Conservation (phyloP, 106 monocot genomes). For the Chionographis japonica region DNA sequence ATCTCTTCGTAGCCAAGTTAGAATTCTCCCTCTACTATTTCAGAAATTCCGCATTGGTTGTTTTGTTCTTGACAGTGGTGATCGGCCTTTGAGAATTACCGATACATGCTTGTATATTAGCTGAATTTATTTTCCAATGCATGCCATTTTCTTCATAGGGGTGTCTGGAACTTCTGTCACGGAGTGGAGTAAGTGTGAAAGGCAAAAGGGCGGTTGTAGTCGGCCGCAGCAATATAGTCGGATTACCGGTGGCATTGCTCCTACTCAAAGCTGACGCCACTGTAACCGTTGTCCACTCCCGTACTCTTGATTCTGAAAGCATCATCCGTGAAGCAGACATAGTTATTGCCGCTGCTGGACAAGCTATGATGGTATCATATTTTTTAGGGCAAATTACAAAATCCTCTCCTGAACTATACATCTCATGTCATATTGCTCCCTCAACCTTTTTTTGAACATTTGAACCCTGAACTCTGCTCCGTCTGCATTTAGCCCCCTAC, state of each 20-base stretch:
- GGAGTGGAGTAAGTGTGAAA: slow-evolving; percentile 67
- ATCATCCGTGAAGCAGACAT: slow-evolving; percentile 84
- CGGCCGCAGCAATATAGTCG: slow-evolving; percentile 91
- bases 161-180: slow-evolving; percentile 78
- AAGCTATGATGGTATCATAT: slow-evolving; percentile 66
- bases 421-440: no score
- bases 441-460: no score
- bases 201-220: slow-evolving; percentile 84
- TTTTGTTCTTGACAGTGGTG: no score
- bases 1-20: not conserved
- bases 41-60: no score
- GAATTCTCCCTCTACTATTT: not conserved
- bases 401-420: not conserved
- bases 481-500: no score
- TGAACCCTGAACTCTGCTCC: no score
- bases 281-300: slow-evolving; percentile 83
- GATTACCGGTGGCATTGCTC: slow-evolving; percentile 70
- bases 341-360: slow-evolving; percentile 84
- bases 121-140: not conserved
- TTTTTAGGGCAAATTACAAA: no score
- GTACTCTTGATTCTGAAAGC: slow-evolving; percentile 49
- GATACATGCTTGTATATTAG: not conserved
- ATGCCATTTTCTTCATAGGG: slow-evolving; percentile 38
- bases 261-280: slow-evolving; percentile 87
- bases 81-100: no score